A percentile compares a stretch with the other conserved stretches of the same genome.
These are phyloP conservation scores for Xylaria polymorpha DNA, from an alignment of 2,329 filamentous ascomycete genomes.

Conservation along the genomic window DNA sequence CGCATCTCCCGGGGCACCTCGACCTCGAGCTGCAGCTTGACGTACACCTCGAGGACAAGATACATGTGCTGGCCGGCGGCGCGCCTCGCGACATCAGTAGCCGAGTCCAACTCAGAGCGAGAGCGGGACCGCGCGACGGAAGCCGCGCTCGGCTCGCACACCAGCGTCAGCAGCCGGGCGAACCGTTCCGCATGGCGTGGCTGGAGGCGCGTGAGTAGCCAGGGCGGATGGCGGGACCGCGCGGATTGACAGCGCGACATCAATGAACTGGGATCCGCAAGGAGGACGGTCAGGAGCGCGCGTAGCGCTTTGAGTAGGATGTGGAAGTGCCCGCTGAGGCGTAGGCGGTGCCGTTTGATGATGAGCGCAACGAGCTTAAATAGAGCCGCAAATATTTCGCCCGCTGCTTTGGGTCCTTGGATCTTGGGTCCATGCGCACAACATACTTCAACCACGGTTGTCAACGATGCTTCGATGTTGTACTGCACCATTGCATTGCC, in stretches of 20 bases:
- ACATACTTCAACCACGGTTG: constrained; percentile 56
- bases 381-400: constrained; percentile 58
- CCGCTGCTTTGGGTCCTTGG: constrained; percentile 45
- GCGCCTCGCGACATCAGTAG: constrained; percentile 69
- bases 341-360: constrained; percentile 69
- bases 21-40: constrained; percentile 69
- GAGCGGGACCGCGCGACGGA: constrained; percentile 59
- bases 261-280: constrained; percentile 54
- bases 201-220: constrained; percentile 54
- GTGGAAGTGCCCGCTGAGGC: constrained; percentile 71
- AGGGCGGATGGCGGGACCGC: constrained; percentile 46
- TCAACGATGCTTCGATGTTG: constrained; percentile 66
- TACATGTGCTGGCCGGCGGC: constrained; percentile 72
- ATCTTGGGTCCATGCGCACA: constrained; percentile 42
- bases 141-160: constrained; percentile 69
- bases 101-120: constrained; percentile 63
- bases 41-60: constrained; percentile 67
- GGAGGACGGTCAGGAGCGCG: constrained; percentile 65
- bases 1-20: constrained; percentile 62
- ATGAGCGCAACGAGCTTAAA: constrained; percentile 67
- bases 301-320: constrained; percentile 66
- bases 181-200: constrained; percentile 62
- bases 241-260: constrained; percentile 25
- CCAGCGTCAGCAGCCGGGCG: constrained; percentile 66
- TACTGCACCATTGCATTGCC: constrained; percentile 66